Evolutionary conservation across 1,284 basidiomycete species (phyloP), one percentile per base, ranked within the genome.

Genomic region (Fomes fomentarius): DNA sequence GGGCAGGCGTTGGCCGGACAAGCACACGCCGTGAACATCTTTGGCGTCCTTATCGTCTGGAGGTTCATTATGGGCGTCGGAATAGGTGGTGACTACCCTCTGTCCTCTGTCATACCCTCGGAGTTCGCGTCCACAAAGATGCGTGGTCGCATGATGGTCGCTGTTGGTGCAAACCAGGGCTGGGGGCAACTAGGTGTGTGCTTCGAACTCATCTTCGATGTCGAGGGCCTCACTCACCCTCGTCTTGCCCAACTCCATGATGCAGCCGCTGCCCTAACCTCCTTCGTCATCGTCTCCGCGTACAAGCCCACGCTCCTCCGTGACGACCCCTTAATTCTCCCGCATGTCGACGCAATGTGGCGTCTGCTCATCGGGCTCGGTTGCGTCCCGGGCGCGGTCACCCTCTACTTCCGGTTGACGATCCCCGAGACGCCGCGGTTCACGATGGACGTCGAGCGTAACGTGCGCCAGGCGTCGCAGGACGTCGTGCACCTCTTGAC

Each of bases 381-480:
- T 37, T 83, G 84, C 46, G 76, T 91, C 21, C 89, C 89, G 2
- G 87, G 80, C 42, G 74, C 75, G 22, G 66, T 86, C 47, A 87
- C 87, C 4, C 80, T 91, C 39, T 90, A 88, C 75, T 88, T 87
- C 80, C 87, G 89, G 60, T 78, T 91, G 14, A 89, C 86, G 17
- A 87, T 91, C 58, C 87, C 87, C 10, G 88, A 91, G 69, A 89
- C 88, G 0, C 84, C 91, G 28, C 89, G 92, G 59, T 95, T 90
- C 81, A 94, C 91, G 50, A 91, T 94, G 87, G 92, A 94, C 73
- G 82, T 94, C 62, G 89, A 93, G 74, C 84, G 90, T 50, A 92
- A 94, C 72, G 80, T 93, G 58, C 77, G 83, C 63, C 86, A 89
- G 68, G 90, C 90, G 7, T 66, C 82, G 8, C 73, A 79, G 50